Conservation (phyloP, 306 rosid genomes). For the Crataegus laevigata region DNA sequence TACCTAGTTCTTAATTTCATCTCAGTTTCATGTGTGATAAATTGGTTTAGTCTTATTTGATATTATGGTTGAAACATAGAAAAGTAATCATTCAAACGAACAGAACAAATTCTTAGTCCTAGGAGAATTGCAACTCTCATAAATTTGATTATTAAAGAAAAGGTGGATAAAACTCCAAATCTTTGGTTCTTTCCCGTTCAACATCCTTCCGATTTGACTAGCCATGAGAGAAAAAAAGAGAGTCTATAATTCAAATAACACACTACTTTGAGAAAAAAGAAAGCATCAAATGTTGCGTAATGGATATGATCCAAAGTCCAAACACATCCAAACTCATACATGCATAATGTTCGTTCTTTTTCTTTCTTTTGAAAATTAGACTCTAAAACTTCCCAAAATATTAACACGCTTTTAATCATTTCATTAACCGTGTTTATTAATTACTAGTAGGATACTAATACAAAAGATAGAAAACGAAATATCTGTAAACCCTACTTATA, state of each 20-base stretch:
- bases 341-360: not conserved
- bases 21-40: not conserved
- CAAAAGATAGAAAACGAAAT: too few relatives aligned
- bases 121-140: not conserved
- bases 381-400: not conserved
- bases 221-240: slow-evolving; percentile 57
- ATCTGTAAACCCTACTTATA: too few relatives aligned
- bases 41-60: not conserved
- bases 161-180: slow-evolving; percentile 33
- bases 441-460: not conserved
- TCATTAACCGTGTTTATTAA: not conserved
- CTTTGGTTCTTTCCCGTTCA: slow-evolving; percentile 96
- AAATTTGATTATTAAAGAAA: not conserved
- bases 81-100: not conserved
- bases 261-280: not conserved
- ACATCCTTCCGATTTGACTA: slow-evolving; percentile 90
- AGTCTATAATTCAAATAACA: not conserved
- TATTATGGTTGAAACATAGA: not conserved
- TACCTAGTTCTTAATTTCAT: not conserved
- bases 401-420: not conserved
- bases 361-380: not conserved
- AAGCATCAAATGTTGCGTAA: not conserved
- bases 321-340: not conserved
- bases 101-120: not conserved
- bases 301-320: not conserved